Evolutionary conservation across 179 eudicot species (phyloP), one percentile per base, ranked within the genome.

Genomic region (Silene noctiflora): DNA sequence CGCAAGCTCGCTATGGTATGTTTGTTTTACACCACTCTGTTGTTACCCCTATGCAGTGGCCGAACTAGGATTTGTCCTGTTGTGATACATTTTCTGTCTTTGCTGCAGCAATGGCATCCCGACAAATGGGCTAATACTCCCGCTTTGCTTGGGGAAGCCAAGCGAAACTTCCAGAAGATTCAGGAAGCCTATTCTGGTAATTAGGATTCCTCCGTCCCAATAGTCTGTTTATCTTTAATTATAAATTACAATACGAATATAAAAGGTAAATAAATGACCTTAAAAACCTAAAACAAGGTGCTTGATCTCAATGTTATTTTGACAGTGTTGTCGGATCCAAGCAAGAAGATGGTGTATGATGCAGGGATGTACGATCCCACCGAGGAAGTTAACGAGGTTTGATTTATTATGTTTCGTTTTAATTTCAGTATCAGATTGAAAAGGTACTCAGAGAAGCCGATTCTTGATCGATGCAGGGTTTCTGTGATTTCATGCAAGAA

Each of bases 131-230:
- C 83, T 3, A 85, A 72, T 24, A 81, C 56, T 19, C 94, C 98
- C 0, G 76, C 84, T 12, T 77, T 82, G 31, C 79, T 86, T 0
- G 89, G 87, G 11, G 90, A 89, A 76, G 96, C 98, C 1, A 91
- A 94, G 19, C 82, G 63, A 25, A 94, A 84, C 60, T 94, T 94
- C 73, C 98, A 91, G 79, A 89, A 84, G 46, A 92, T 94, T 81
- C 98, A 94, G 78, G 92, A 91, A 74, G 98, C 98, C 0, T 91
- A 94, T 84, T 84, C 96, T 83, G 98, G 96, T 92, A n/a, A n/a
- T n/a, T n/a, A n/a, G n/a, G n/a, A n/a, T n/a, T n/a, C n/a, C n/a
- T n/a, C n/a, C n/a, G n/a, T n/a, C n/a, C n/a, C n/a, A n/a, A n/a
- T n/a, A n/a, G n/a, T n/a, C n/a, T n/a, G n/a, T n/a, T n/a, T n/a